Evolutionary conservation across 495 filamentous ascomycete species (phyloP).

Genomic region (Articulospora tetracladia): DNA sequence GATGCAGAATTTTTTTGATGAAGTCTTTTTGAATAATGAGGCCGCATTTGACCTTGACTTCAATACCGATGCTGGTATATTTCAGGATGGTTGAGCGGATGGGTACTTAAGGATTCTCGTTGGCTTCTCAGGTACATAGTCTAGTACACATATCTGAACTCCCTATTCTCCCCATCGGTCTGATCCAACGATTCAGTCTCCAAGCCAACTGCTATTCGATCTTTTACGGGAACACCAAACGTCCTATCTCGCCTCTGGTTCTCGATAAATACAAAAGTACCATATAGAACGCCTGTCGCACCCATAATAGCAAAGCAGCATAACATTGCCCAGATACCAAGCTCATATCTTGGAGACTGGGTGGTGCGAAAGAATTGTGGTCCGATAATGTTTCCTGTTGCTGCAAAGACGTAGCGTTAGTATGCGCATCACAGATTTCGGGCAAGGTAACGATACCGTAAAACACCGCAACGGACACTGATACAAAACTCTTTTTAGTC

Average conservation of each 20-base stretch:
- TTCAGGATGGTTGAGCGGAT: too few species aligned
- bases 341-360: slow-evolving; percentile 53
- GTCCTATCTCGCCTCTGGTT: slow-evolving; percentile 39
- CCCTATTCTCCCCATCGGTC: too few species aligned
- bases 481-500: slow-evolving; percentile 27
- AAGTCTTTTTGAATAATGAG: too few species aligned
- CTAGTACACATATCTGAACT: too few species aligned
- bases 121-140: too few species aligned
- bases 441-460: slow-evolving; percentile 1
- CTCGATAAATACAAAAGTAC: slow-evolving; percentile 57
- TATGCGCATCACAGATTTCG: neutral
- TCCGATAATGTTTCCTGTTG: slow-evolving; percentile 14
- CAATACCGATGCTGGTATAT: too few species aligned
- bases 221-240: slow-evolving; percentile 21
- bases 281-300: slow-evolving; percentile 53
- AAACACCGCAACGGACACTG: slow-evolving; percentile 5
- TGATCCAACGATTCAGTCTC: too few species aligned
- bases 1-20: too few species aligned
- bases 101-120: too few species aligned
- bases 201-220: too few species aligned
- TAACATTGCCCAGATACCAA: slow-evolving; percentile 63
- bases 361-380: slow-evolving; percentile 15
- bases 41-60: too few species aligned
- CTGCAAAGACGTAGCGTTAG: neutral
- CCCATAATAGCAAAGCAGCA: slow-evolving; percentile 40